Base-by-base conservation (phyloP, 2,329 filamentous ascomycete species). In the Lizonia empirigonia region DNA sequence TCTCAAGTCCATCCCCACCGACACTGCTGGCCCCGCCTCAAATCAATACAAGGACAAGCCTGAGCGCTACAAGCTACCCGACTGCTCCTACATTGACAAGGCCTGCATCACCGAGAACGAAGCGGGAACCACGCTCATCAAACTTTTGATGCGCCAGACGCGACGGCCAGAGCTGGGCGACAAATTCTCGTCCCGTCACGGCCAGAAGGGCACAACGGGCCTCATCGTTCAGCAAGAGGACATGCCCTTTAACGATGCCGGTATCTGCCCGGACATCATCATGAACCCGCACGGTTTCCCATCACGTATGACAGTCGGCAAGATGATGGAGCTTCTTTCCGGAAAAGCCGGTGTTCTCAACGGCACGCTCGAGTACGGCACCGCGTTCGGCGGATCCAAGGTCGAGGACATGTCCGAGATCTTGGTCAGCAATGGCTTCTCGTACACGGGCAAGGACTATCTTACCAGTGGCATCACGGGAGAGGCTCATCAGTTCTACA, bases 221-320 rank as follows among this genome's bases (percentile, higher is more conserved):
- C 93, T 97, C 63, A 97, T 99, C 51, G 91, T 93, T 15, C 90
- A 96, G 56, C 93, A 97, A 76, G 91, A 94, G 69, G 94, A 99
- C 70, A 89, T 99, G 85, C 94, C 94, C 0, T 99, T 99, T 77
- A 89, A 89, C 27, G 94, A 99, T 74, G 80, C 82, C 44, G 95
- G 94, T 2, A 85, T 99, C 60, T 88, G 86, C n/a, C 94, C 94
- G 0, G 94, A 99, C 74, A 97, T 99, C 62, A 99, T 99, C 84
- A 99, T 99, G 94, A 99, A 99, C 79, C 94, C 95, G 0, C 94
- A 99, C 77, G 94, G 94, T 86, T 99, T 99, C 82, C 94, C 94
- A 1, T 97, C 93, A 24, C 94, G 94, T 74, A 99, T 99, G 94
- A 99, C 94, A 45, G 94, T 99, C 56, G 94, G 94, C 24, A 99